A percentile compares a stretch with the other conserved stretches of the same genome.
phyloP scores from a whole-genome alignment of 345 rosid species.

The Salix suchowensis region DNA sequence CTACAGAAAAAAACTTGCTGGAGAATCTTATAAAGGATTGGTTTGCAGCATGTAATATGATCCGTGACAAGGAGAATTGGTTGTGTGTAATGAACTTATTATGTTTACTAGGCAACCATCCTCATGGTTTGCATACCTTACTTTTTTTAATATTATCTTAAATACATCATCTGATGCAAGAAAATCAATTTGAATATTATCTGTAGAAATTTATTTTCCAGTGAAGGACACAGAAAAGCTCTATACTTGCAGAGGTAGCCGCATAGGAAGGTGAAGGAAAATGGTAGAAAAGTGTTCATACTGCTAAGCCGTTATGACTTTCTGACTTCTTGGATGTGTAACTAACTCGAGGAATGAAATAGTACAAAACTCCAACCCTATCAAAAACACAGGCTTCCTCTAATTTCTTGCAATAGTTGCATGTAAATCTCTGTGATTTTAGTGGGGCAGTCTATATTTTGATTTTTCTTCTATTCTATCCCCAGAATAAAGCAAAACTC shows the following conservation, averaged over 20 bases:
- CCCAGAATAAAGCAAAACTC: background rate
- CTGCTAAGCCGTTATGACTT: background rate
- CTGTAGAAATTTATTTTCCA: background rate
- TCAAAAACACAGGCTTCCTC: too few relatives aligned
- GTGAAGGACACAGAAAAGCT: background rate
- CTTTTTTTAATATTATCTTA: too few relatives aligned
- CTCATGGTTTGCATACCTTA: background rate
- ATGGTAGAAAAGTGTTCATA: background rate
- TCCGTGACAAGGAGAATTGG: background rate
- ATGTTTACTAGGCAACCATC: background rate
- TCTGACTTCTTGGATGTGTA: background rate
- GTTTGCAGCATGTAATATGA: background rate
- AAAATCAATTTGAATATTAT: background rate
- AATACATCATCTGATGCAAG: background rate
- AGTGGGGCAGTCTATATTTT: background rate
- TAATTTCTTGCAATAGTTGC: background rate
- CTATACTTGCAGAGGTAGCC: background rate
- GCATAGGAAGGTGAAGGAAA: background rate
- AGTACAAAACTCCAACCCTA: background rate
- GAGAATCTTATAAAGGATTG: conserved; percentile 69
- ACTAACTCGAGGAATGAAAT: background rate
- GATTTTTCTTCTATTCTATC: background rate
- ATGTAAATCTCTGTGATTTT: background rate
- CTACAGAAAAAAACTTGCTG: conserved; percentile 73
- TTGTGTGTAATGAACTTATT: background rate